Percentiles rank a stretch among this genome's conserved stretches.
Evolutionary conservation across 1,284 basidiomycete genomes (phyloP).

Genomic region (Rhodotorula sp.): DNA sequence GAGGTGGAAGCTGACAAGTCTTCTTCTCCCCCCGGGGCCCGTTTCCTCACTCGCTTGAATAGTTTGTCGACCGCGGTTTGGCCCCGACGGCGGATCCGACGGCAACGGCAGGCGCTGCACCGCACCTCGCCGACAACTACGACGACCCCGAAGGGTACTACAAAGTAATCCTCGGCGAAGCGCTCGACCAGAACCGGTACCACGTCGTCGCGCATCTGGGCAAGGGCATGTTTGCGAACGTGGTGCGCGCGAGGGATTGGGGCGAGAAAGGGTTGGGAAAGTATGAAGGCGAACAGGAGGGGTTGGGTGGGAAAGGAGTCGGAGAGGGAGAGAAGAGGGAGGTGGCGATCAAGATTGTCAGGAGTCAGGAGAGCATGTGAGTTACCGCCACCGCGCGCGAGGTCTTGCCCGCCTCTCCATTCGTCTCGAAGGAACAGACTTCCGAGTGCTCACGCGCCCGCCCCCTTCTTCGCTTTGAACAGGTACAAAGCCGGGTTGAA

Average conservation of each 20-base stretch:
- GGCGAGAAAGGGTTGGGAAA: constrained; percentile 51
- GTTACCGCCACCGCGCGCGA: constrained; percentile 47
- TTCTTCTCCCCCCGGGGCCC: neutral
- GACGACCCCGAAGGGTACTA: constrained; percentile 94
- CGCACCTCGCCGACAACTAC: constrained; percentile 54
- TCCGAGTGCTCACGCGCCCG: neutral
- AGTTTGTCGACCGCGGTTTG: constrained; percentile 33
- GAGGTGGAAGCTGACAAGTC: neutral
- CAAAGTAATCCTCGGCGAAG: constrained; percentile 87
- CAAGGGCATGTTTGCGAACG: constrained; percentile 98
- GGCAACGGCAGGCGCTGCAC: neutral
- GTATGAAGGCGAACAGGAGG: constrained; percentile 23
- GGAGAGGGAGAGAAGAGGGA: constrained; percentile 53
- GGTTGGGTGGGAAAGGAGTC: constrained; percentile 15
- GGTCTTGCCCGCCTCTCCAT: neutral
- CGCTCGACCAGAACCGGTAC: constrained; percentile 87
- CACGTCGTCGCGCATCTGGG: constrained; percentile 92
- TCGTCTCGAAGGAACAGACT: neutral
- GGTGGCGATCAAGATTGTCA: constrained; percentile 96
- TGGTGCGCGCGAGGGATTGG: constrained; percentile 83
- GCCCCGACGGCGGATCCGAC: constrained; percentile 36
- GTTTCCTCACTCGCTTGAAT: neutral
- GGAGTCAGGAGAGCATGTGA: constrained; percentile 94
- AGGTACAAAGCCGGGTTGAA: constrained; percentile 95
- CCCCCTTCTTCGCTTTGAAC: constrained; percentile 17